A percentile compares a stretch with the other conserved stretches of the same genome.
These are phyloP conservation scores for Kwoniella botswanensis DNA, from an alignment of 768 basidiomycete species.

Conservation along the genomic window DNA sequence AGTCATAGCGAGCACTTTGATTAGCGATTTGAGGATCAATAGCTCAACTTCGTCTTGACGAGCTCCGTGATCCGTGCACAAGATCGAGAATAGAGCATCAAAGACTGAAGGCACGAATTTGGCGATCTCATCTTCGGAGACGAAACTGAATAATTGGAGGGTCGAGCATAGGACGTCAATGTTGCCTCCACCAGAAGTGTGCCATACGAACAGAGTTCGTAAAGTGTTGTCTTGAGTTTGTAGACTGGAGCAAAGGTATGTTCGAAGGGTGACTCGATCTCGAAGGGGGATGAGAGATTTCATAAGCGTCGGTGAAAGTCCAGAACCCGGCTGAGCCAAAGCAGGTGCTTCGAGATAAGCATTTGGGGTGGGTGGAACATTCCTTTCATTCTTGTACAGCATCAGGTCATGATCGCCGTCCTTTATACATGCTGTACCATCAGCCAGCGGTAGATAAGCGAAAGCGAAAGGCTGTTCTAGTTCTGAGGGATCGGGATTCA, in stretches of 20 bases:
- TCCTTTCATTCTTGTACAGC: conserved; percentile 80
- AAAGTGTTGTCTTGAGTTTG: conserved; percentile 89
- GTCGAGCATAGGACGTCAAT: conserved; percentile 71
- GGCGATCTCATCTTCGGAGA: conserved; percentile 91
- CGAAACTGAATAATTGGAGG: conserved; percentile 84
- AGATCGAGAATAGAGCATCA: conserved; percentile 87
- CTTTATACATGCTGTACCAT: conserved; percentile 77
- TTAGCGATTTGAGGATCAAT: conserved; percentile 85
- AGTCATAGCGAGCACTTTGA: conserved; percentile 87
- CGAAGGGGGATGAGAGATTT: conserved; percentile 62
- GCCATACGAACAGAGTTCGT: conserved; percentile 70
- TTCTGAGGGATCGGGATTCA: conserved; percentile 56
- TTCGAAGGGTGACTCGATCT: conserved; percentile 80
- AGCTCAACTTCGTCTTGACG: conserved; percentile 75
- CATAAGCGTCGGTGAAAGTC: conserved; percentile 65
- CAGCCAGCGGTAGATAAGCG: conserved; percentile 85
- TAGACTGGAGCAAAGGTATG: conserved; percentile 87
- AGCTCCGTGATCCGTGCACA: conserved; percentile 75
- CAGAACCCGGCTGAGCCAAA: conserved; percentile 61
- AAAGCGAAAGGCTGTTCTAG: conserved; percentile 86
- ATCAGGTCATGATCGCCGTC: conserved; percentile 86
- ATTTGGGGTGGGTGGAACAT: conserved; percentile 67
- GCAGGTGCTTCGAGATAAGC: conserved; percentile 73
- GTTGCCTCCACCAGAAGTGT: conserved; percentile 62
- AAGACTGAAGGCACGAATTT: conserved; percentile 90